phyloP scores from a whole-genome alignment of 495 filamentous ascomycete species.

The Glarea lozoyensis region DNA sequence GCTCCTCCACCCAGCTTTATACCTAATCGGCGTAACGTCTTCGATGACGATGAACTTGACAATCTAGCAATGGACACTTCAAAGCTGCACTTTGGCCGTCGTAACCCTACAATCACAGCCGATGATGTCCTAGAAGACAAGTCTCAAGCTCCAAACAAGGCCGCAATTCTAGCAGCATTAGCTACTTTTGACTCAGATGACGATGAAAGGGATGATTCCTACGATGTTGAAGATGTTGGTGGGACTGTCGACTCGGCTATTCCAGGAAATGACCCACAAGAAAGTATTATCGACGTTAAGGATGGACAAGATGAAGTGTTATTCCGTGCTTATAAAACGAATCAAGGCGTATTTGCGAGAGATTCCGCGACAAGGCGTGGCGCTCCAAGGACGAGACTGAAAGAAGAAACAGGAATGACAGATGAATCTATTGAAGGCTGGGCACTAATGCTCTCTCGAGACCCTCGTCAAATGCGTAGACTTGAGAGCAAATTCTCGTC shows the following conservation, averaged over 20 bases:
- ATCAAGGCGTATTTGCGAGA: constrained; percentile 55
- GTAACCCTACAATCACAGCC: constrained; percentile 50
- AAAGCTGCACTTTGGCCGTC: constrained; percentile 68
- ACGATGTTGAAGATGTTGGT: constrained; percentile 85
- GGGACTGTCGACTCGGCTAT: constrained; percentile 55
- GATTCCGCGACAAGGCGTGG: constrained; percentile 59
- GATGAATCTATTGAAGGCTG: constrained; percentile 95
- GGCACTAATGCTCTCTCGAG: constrained; percentile 72
- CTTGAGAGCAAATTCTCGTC: constrained; percentile 59
- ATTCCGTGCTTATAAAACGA: constrained; percentile 56
- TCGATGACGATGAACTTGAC: constrained; percentile 76
- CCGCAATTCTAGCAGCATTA: constrained; percentile 83
- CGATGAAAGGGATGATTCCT: constrained; percentile 96
- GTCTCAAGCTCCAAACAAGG: constrained; percentile 59
- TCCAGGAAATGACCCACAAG: constrained; percentile 29
- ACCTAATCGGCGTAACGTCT: constrained; percentile 47
- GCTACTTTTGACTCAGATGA: constrained; percentile 89
- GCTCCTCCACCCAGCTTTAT: constrained; percentile 32
- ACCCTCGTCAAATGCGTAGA: constrained; percentile 52
- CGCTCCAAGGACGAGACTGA: constrained; percentile 50
- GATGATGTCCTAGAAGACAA: constrained; percentile 44
- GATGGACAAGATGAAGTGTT: constrained; percentile 41
- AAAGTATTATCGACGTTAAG: constrained; percentile 25
- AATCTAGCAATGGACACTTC: constrained; percentile 52
- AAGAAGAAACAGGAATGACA: constrained; percentile 73